These are phyloP conservation scores for Bruguiera parviflora DNA, from an alignment of 345 rosid genomes.

Conservation along the genomic window DNA sequence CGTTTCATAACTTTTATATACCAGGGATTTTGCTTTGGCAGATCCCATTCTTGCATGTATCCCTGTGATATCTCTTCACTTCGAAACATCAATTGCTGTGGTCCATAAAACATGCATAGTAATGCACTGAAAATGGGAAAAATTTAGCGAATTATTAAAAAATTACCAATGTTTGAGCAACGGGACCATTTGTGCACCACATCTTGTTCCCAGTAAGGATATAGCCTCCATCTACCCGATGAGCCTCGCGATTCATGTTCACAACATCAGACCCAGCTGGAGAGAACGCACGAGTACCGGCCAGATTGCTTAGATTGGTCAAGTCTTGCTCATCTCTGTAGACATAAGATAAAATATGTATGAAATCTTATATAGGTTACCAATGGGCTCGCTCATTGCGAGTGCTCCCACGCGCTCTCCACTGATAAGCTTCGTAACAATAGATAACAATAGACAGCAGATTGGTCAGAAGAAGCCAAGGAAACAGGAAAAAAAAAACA, in stretches of 20 bases:
- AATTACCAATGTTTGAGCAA: constrained; percentile 85
- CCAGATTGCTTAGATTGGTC: constrained; percentile 2
- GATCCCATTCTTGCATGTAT: background rate
- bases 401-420: constrained; percentile 98
- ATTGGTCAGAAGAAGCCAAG: constrained; percentile 14
- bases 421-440: constrained; percentile 68
- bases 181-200: constrained; percentile 99
- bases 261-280: constrained; percentile 97
- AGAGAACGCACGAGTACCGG: constrained; percentile 9
- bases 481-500: background rate
- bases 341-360: background rate
- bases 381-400: constrained; percentile 98
- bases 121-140: background rate
- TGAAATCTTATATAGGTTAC: constrained; percentile 38
- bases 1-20: too few relatives aligned
- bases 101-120: background rate
- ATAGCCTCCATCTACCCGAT: constrained; percentile 79
- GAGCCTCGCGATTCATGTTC: constrained; percentile 96
- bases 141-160: background rate
- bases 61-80: background rate
- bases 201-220: constrained; percentile 80
- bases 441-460: constrained; percentile 15
- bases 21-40: background rate
- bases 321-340: background rate
- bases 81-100: background rate